phyloP scores from a whole-genome alignment of 2,329 filamentous ascomycete species.

The Neurospora crassa region DNA sequence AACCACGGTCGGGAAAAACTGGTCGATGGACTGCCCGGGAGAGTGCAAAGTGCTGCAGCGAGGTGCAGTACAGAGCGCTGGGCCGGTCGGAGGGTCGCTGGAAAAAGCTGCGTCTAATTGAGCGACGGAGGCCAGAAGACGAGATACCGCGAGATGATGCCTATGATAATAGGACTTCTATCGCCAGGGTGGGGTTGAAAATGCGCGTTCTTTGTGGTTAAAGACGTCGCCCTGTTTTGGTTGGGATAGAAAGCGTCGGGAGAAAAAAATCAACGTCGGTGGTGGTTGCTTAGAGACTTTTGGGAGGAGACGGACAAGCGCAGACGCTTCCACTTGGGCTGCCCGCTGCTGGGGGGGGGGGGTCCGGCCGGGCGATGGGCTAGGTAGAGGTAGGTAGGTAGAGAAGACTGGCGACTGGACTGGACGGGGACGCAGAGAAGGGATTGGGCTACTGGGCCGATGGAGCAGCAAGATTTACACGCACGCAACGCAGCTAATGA shows the following conservation, averaged over 20 bases:
- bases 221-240: neutral
- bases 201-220: neutral
- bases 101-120: neutral
- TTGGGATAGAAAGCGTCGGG: neutral
- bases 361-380: neutral
- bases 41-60: neutral
- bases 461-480: neutral
- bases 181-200: neutral
- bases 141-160: neutral
- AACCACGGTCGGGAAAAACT: constrained; percentile 14
- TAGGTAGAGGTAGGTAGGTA: neutral
- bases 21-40: constrained; percentile 4
- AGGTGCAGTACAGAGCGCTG: neutral
- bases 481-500: neutral
- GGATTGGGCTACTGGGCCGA: neutral
- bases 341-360: neutral
- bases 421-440: neutral
- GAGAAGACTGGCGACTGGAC: neutral
- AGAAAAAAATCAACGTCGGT: constrained; percentile 1
- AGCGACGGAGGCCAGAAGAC: neutral
- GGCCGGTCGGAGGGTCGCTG: neutral
- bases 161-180: neutral
- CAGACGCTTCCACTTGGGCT: neutral
- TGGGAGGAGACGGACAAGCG: neutral
- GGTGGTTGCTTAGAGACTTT: neutral